Conservation (phyloP, 208 protist genomes). For the Wallacemonas collosoma region DNA sequence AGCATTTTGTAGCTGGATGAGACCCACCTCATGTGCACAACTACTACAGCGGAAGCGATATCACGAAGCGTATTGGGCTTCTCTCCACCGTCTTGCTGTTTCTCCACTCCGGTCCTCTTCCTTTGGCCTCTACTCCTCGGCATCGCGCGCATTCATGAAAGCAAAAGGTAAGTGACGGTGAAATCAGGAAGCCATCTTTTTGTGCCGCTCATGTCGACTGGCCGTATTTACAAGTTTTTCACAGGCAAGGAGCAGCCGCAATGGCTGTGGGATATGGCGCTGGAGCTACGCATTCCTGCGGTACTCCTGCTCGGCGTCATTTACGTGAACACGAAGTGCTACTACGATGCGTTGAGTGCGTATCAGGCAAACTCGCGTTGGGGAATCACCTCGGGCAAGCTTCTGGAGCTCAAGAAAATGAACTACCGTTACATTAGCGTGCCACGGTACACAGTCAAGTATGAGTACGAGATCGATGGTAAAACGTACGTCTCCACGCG, state of each 20-base stretch:
- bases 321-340: conserved; percentile 80
- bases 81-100: no score
- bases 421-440: conserved; percentile 89
- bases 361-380: conserved; percentile 73
- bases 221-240: conserved; percentile 67
- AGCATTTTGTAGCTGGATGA: no score
- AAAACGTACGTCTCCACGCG: conserved; percentile 77
- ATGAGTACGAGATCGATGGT: conserved; percentile 86
- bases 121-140: background rate
- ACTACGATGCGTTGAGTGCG: conserved; percentile 71
- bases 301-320: conserved; percentile 58
- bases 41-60: no score
- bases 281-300: conserved; percentile 82
- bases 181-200: background rate
- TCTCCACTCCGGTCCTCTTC: background rate
- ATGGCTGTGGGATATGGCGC: conserved; percentile 86
- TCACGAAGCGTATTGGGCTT: no score
- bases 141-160: background rate
- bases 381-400: conserved; percentile 71
- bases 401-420: conserved; percentile 84
- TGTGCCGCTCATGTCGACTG: conserved; percentile 47
- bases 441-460: conserved; percentile 80
- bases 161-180: background rate
- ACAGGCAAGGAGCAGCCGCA: conserved; percentile 79
- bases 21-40: no score